These are phyloP conservation scores for Leptosphaerulina australis DNA, from an alignment of 2,329 filamentous ascomycete species.

Conservation along the genomic window DNA sequence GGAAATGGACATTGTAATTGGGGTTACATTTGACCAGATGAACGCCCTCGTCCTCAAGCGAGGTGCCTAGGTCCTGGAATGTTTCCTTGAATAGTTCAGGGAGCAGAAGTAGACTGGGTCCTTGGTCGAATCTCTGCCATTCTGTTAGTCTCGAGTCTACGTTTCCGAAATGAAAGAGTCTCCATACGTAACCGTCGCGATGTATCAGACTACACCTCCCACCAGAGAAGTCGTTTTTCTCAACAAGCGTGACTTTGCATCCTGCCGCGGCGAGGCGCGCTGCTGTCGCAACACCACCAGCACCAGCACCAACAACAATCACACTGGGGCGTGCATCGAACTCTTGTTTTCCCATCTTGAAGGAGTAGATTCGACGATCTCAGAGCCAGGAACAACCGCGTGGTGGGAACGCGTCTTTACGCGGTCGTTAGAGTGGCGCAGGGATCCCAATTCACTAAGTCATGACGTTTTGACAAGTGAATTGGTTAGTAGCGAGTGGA, in stretches of 20 bases:
- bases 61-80: conserved; percentile 71
- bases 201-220: conserved; percentile 72
- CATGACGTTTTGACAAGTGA: conserved; percentile 19
- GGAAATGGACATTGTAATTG: conserved; percentile 77
- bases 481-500: conserved; percentile 14
- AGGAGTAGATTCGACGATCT: conserved; percentile 13
- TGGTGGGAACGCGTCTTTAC: conserved; percentile 17
- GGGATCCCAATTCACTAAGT: conserved; percentile 18
- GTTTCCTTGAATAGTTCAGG: conserved; percentile 73
- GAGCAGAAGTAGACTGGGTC: conserved; percentile 73
- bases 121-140: conserved; percentile 71
- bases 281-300: conserved; percentile 73
- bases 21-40: conserved; percentile 73
- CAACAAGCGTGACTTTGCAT: conserved; percentile 74
- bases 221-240: conserved; percentile 76
- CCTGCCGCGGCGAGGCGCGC: conserved; percentile 74
- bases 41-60: conserved; percentile 68
- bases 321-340: conserved; percentile 30
- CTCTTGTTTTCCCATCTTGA: conserved; percentile 17
- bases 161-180: neutral
- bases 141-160: conserved; percentile 6
- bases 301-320: conserved; percentile 66
- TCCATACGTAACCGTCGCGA: conserved; percentile 61
- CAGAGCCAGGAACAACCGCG: conserved; percentile 10
- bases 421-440: conserved; percentile 15